Base-by-base conservation (phyloP, 1,139 yeast species). In the Yamadazyma spencermartinsiae region DNA sequence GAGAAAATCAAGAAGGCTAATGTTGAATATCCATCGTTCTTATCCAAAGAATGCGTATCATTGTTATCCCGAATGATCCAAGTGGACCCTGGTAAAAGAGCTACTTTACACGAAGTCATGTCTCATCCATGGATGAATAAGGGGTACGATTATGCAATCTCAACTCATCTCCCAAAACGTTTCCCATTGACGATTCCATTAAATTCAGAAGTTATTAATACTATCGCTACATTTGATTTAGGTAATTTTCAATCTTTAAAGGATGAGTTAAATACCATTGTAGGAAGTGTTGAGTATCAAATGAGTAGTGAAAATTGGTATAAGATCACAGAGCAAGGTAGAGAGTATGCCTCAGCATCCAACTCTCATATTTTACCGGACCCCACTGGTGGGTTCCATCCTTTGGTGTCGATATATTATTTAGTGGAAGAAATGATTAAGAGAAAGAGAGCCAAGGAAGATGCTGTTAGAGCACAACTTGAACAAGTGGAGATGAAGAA, bases 51-150 rank as follows among this genome's bases (percentile, higher is more conserved):
- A 49, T 92, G 96, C 54, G 75, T 83, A n/a, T 86, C 90, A 10
- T 67, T 94, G 42, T 68, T 94, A 36, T 79, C 90, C 2, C 76
- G 90, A 50, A 92, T 94, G 97, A 74, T 94, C 42, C 96, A 89
- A 28, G 97, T 92, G 5, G 88, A 88, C 54, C 95, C 97, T 4
- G 54, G 67, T 3, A 80, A 80, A 45, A 79, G 99, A 55, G 96
- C 96, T 1, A 63, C 85, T 0, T 69, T 94, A 44, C 72, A 74
- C 41, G 96, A 89, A 55, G 87, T 92, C 6, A 74, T 86, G 50
- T 73, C 77, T 43, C 98, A 92, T 53, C 97, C 96, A 2, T 92
- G 99, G 99, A 85, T 94, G 88, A 76, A 74, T 43, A 82, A 83
- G 57, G 97, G 97, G 13, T 89, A 79, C 56, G 96, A 89, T 43